These are phyloP conservation scores for Colletotrichum sojae DNA, from an alignment of 2,329 filamentous ascomycete species.

Conservation along the genomic window DNA sequence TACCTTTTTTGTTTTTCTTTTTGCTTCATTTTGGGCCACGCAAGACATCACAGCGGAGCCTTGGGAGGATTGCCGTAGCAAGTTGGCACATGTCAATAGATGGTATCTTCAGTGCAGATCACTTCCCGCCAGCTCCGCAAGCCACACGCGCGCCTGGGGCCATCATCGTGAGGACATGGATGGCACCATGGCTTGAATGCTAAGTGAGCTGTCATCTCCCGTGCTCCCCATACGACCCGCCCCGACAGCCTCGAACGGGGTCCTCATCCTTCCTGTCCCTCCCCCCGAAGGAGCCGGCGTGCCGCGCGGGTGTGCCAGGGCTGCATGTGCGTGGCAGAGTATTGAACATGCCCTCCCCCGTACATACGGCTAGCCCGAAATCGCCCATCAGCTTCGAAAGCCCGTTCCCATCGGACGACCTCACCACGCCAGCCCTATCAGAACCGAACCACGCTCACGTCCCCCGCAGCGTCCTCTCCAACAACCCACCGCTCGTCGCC, in stretches of 20 bases:
- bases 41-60: not conserved
- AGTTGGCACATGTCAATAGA: constrained; percentile 33
- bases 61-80: constrained; percentile 22
- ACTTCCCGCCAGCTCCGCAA: not conserved
- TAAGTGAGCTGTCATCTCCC: constrained; percentile 17
- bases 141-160: not conserved
- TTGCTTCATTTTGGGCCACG: not conserved
- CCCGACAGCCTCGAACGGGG: not conserved
- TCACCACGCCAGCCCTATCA: constrained; percentile 44
- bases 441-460: constrained; percentile 69
- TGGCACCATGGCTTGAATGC: constrained; percentile 29
- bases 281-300: constrained; percentile 13
- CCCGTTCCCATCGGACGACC: constrained; percentile 5
- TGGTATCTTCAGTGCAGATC: constrained; percentile 27
- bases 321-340: not conserved
- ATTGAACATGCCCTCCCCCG: not conserved
- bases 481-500: constrained; percentile 75
- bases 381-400: not conserved
- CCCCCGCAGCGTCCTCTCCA: constrained; percentile 67
- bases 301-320: not conserved
- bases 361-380: not conserved
- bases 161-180: constrained; percentile 34
- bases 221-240: constrained; percentile 7
- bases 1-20: constrained; percentile 20
- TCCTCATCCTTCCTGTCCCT: not conserved